A percentile compares a stretch with the other conserved stretches of the same genome.
Evolutionary conservation across 139 green algal species (phyloP).

Genomic region (Picochlorum sp.): DNA sequence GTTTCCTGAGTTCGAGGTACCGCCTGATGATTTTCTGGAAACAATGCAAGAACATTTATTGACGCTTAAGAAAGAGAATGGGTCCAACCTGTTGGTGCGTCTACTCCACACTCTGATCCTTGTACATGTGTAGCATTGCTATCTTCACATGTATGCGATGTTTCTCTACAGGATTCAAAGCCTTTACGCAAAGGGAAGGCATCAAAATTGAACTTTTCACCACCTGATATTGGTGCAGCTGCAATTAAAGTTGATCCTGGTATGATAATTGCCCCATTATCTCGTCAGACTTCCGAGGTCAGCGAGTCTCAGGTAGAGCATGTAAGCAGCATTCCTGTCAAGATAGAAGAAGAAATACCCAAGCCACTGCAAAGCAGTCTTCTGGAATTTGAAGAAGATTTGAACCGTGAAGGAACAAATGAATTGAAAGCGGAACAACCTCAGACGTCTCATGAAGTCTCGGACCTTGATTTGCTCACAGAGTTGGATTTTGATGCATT

Average conservation of each 20-base stretch:
- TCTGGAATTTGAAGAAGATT: too few relatives aligned
- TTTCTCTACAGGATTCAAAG: background rate
- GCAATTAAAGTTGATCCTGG: background rate
- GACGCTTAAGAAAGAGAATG: background rate
- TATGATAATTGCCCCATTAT: background rate
- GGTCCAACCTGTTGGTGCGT: too few relatives aligned
- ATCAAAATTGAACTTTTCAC: slow-evolving; percentile 33
- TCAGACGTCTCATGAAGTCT: too few relatives aligned
- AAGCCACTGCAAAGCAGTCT: too few relatives aligned
- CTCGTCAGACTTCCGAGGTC: background rate
- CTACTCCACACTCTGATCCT: too few relatives aligned
- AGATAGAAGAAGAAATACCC: background rate
- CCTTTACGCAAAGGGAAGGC: background rate
- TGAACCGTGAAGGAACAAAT: too few relatives aligned
- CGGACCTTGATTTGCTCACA: too few relatives aligned
- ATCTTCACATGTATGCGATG: background rate
- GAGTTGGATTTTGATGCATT: too few relatives aligned
- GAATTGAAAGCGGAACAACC: too few relatives aligned
- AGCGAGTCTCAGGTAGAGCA: background rate
- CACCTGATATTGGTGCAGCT: slow-evolving; percentile 6
- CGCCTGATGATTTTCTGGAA: slow-evolving; percentile 72
- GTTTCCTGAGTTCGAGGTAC: slow-evolving; percentile 54
- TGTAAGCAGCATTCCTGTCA: background rate
- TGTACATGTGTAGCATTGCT: background rate
- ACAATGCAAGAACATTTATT: slow-evolving; percentile 78